Conservation (phyloP, 2,329 filamentous ascomycete genomes). For the Apiospora phragmitis region DNA sequence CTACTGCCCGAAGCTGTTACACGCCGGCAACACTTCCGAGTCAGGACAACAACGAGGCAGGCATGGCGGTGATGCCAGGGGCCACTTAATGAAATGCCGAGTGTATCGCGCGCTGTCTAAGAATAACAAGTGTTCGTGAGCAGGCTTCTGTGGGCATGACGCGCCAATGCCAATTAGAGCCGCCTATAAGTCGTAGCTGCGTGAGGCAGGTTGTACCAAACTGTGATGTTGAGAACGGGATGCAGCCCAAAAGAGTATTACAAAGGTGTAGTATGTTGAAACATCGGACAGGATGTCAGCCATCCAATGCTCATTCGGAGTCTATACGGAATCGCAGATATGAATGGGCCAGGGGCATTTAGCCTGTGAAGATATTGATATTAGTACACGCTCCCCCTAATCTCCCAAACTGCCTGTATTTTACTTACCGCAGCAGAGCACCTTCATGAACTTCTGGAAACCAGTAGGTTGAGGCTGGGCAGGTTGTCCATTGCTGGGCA, state of each 20-base stretch:
- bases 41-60: background rate
- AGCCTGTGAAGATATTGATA: background rate
- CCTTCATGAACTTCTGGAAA: conserved; percentile 91
- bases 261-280: conserved; percentile 16
- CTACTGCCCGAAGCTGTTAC: background rate
- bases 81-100: background rate
- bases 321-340: conserved; percentile 32
- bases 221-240: conserved; percentile 15
- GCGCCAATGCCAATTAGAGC: conserved; percentile 2
- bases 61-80: background rate
- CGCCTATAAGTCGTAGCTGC: conserved; percentile 13
- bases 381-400: background rate
- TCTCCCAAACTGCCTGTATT: background rate
- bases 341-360: conserved; percentile 18
- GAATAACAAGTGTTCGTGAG: conserved; percentile 8
- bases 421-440: conserved; percentile 79
- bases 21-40: background rate
- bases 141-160: background rate
- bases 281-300: conserved; percentile 6
- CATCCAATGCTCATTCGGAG: conserved; percentile 29
- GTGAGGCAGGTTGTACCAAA: conserved; percentile 12
- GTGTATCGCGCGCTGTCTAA: conserved; percentile 4
- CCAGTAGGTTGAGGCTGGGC: conserved; percentile 75
- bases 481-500: conserved; percentile 54
- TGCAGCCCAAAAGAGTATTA: conserved; percentile 28